Percentiles rank a stretch among this genome's conserved stretches.
Conservation (phyloP, 768 basidiomycete genomes). For the Tulasnella sp. region DNA sequence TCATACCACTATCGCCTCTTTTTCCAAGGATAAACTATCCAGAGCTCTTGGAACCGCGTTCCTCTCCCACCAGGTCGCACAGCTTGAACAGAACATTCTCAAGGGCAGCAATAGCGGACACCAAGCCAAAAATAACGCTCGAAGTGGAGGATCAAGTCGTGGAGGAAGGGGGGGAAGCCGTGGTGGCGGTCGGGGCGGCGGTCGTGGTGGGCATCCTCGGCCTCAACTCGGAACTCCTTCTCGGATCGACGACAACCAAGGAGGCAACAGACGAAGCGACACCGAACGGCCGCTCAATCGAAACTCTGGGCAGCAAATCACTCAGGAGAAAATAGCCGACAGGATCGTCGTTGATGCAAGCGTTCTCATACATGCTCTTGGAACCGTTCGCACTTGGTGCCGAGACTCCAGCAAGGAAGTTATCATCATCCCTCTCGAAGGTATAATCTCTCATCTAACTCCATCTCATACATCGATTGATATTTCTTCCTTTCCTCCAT, state of each 20-base stretch:
- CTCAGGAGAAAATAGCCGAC: neutral
- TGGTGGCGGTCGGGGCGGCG: constrained; percentile 11
- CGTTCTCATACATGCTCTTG: constrained; percentile 64
- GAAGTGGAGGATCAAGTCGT: constrained; percentile 31
- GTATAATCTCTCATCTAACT: constrained; percentile 31
- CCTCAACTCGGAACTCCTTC: neutral
- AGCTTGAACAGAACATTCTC: constrained; percentile 64
- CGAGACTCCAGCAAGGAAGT: constrained; percentile 64
- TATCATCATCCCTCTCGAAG: constrained; percentile 79
- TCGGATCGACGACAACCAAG: neutral
- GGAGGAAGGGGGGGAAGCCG: constrained; percentile 13
- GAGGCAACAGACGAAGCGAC: neutral
- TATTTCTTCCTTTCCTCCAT: neutral
- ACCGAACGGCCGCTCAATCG: neutral
- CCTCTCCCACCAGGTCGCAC: constrained; percentile 77
- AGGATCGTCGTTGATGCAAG: constrained; percentile 65
- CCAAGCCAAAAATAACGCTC: constrained; percentile 26
- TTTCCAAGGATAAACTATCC: constrained; percentile 42
- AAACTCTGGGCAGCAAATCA: neutral
- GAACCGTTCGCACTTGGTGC: constrained; percentile 75
- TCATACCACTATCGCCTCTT: neutral
- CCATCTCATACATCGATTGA: neutral
- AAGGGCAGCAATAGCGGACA: constrained; percentile 20
- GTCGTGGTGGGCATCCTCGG: constrained; percentile 2
- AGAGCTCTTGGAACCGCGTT: constrained; percentile 79